Base-by-base conservation (phyloP, 192 early-diverging fungal genomes). In the Coemansia asiatica region DNA sequence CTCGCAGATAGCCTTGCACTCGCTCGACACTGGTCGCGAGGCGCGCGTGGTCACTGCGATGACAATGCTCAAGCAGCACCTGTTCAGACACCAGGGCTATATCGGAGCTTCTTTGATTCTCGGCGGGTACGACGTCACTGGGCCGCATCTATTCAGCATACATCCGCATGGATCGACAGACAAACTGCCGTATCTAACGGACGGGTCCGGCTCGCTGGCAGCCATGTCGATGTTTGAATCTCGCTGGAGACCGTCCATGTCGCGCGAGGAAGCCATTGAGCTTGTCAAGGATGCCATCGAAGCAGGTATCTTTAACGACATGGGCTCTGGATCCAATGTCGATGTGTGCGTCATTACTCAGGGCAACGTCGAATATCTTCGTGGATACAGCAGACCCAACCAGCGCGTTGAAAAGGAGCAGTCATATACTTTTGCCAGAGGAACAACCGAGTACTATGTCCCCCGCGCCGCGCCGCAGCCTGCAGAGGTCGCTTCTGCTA, bases 281-380 rank as follows among this genome's bases (percentile, higher is more conserved):
- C 59, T 99, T 56, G 97, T 97, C 10, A 89, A 91, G 60, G 91
- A 96, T 55, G 94, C 95, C 50, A 94, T 99, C 74, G 89, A 92
- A 75, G 90, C 95, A 15, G 97, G 97, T 88, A 94, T 99, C 63
- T 99, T 99, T 84, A 97, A 99, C 82, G 97, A 99, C 76, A 75
- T 97, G 33, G 97, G 97, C 66, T 99, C 97, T 49, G 97, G 97
- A 59, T 93, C 90, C 28, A 97, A 96, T 74, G 95, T 99, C 53
- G 95, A 99, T 80, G 87, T 97, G 1, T 89, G 86, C 60, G 91
- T 99, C 7, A 95, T 99, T 73, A 92, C 89, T 57, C 91, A 91
- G 73, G 91, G 83, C 67, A 87, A 85, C 44, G 87, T 88, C 27
- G 95, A 99, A 55, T 87, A 90, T 55, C 84, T 93, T 23, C 88